A percentile compares a stretch with the other conserved stretches of the same genome.
phyloP scores from a whole-genome alignment of 176 grass and related monocot species.

The Musa schizocarpa region DNA sequence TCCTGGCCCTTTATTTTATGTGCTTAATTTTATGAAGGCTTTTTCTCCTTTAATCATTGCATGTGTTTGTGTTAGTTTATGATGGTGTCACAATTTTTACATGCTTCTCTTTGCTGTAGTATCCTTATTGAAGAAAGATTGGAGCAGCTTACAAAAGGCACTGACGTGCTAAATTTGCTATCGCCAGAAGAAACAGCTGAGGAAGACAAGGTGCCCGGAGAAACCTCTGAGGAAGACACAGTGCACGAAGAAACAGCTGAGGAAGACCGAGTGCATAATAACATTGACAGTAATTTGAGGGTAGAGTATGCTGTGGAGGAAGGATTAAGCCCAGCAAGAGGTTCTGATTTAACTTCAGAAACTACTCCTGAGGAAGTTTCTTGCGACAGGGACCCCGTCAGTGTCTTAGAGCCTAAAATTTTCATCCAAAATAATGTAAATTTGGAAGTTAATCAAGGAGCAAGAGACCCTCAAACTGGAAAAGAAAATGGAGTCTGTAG shows the following conservation, averaged over 20 bases:
- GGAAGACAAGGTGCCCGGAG: slow-evolving; percentile 39
- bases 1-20: not conserved
- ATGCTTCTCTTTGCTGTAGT: slow-evolving; percentile 29
- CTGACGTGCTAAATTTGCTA: slow-evolving; percentile 67
- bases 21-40: not conserved
- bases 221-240: slow-evolving; percentile 39
- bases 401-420: slow-evolving; percentile 2
- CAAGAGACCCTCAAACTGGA: slow-evolving; percentile 15
- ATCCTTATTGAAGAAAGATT: slow-evolving; percentile 95
- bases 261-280: slow-evolving; percentile 24
- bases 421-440: slow-evolving; percentile 13
- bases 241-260: slow-evolving; percentile 42
- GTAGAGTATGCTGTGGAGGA: not conserved
- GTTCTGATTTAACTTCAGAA: slow-evolving; percentile 5
- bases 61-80: slow-evolving; percentile 15
- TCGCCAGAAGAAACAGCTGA: slow-evolving; percentile 49
- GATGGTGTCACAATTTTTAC: slow-evolving; percentile 30
- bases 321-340: slow-evolving; percentile 25
- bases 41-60: not conserved
- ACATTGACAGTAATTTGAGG: too few relatives aligned
- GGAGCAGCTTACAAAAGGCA: slow-evolving; percentile 71
- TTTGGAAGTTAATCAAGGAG: slow-evolving; percentile 26
- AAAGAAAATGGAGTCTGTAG: slow-evolving; percentile 10
- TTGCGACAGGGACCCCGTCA: slow-evolving; percentile 22
- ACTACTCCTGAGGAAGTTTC: slow-evolving; percentile 28